phyloP scores from a whole-genome alignment of 2,329 filamentous ascomycete genomes.

The Sporothrix pallida region DNA sequence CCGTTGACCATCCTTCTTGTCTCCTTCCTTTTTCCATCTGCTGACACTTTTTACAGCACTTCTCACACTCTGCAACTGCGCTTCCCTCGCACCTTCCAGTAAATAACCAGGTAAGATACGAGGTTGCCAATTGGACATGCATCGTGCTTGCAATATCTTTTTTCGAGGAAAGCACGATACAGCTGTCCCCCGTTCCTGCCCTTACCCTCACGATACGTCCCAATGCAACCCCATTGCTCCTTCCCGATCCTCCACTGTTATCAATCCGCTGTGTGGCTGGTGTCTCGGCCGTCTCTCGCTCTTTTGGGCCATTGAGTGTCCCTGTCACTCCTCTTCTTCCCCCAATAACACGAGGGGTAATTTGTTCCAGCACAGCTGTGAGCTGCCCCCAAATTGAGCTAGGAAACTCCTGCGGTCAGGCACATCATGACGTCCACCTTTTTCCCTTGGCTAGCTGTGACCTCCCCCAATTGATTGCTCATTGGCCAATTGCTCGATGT shows the following conservation, averaged over 20 bases:
- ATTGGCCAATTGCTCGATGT: slow-evolving; percentile 28
- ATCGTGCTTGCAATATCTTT: neutral
- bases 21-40: neutral
- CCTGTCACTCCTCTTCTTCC: neutral
- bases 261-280: neutral
- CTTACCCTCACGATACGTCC: neutral
- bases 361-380: slow-evolving; percentile 10
- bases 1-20: neutral
- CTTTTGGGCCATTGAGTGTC: neutral
- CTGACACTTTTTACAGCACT: neutral
- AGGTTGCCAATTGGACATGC: neutral
- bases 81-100: neutral
- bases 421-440: slow-evolving; percentile 23
- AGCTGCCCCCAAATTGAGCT: slow-evolving; percentile 4
- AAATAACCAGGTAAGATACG: slow-evolving; percentile 4
- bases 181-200: neutral
- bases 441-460: slow-evolving; percentile 7
- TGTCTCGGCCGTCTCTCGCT: neutral
- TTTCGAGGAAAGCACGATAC: neutral
- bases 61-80: neutral
- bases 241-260: neutral
- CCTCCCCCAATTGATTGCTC: neutral
- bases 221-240: slow-evolving; percentile 6
- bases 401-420: neutral
- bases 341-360: slow-evolving; percentile 17